phyloP scores from a whole-genome alignment of 108 stramenopile genomes.

The Skeletonema grethae region DNA sequence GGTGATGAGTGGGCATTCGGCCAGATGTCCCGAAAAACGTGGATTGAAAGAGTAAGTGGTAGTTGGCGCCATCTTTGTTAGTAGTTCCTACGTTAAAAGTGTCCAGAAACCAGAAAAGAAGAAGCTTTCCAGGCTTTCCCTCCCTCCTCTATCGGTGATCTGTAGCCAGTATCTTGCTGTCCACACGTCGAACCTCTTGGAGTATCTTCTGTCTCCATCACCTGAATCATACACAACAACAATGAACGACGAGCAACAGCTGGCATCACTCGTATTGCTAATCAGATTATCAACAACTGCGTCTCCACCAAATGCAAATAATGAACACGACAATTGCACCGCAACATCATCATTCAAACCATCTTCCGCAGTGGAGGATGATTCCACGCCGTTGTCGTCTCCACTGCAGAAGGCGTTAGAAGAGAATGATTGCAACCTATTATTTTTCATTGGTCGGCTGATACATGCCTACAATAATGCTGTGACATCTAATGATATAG shows the following conservation, averaged over 20 bases:
- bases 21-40: no score
- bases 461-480: conserved; percentile 12
- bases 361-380: not conserved
- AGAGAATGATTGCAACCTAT: conserved; percentile 26
- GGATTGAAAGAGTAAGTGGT: no score
- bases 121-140: no score
- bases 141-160: no score
- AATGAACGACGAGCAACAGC: conserved; percentile 25
- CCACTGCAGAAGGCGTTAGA: conserved; percentile 23
- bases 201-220: no score
- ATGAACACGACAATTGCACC: not conserved
- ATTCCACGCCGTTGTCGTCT: not conserved
- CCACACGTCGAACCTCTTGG: no score
- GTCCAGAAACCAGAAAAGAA: no score
- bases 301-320: not conserved
- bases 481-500: not conserved
- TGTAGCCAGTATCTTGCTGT: no score
- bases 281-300: conserved; percentile 10
- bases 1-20: no score
- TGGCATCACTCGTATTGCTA: conserved; percentile 32
- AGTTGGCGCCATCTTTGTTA: no score
- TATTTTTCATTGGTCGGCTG: conserved; percentile 26
- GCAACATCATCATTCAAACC: not conserved
- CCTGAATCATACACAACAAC: not conserved
- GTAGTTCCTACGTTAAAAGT: no score